Evolutionary conservation across 2,329 filamentous ascomycete species (phyloP), one percentile per base, ranked within the genome.

Genomic region (Diaporthe australafricana): DNA sequence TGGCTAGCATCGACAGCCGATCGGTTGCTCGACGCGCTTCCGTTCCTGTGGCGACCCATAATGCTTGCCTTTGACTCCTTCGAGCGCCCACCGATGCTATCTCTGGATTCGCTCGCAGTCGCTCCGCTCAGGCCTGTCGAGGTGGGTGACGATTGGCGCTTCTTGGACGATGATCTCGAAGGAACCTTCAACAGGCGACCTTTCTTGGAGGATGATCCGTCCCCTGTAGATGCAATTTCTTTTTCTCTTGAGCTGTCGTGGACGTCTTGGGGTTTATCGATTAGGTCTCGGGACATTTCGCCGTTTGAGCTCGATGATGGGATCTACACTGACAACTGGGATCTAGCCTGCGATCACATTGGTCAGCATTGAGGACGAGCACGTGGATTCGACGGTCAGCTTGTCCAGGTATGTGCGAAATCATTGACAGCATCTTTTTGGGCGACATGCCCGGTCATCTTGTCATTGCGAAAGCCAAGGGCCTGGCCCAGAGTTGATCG

Each of bases 21-120:
- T 78, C 87, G 86, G 82, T 90, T 90, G 83, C 90, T 93, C 76
- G 89, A 90, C 74, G 89, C 87, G 82, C 91, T 94, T 77, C 90
- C 89, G 83, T 92, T 92, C 78, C 90, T 86, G 77, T 88, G 87
- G 75, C 88, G 85, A 74, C 87, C 90, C 70, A 90, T 82, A 77
- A 91, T 89, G 82, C 91, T 93, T 75, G 86, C 84, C 82, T 87
- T 90, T 73, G 89, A 91, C 76, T 89, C 90, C 81, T 90, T 92
- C 62, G 92, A 93, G 75, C 87, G 86, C 72, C 87, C 87, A 76
- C 88, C 87, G 76, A 91, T 89, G 79, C 89, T 92, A 77, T 90
- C 90, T 79, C 87, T 84, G 70, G 87, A 84, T 76, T 91, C 89
- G 80, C 84, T 87, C 70, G 86, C 87, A 67, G 89, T 90, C 57